phyloP scores from a whole-genome alignment of 78 protist genomes.

The Dictyostelium firmibasis region DNA sequence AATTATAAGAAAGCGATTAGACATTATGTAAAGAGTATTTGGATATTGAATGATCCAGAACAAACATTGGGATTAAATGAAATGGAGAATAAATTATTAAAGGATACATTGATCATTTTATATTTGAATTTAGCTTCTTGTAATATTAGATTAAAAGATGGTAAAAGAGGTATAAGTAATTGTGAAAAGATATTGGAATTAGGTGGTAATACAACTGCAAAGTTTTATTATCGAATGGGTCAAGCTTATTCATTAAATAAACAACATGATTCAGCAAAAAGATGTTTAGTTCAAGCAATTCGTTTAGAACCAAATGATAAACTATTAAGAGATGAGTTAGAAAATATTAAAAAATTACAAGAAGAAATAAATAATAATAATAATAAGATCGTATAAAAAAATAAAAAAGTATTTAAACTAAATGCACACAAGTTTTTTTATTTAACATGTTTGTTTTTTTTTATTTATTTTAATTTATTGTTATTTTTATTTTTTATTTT shows the following conservation, averaged over 20 bases:
- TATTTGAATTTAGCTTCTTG: conserved; percentile 61
- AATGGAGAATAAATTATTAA: not conserved
- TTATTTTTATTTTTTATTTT: not conserved
- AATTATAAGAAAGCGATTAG: conserved; percentile 37
- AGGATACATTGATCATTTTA: conserved; percentile 42
- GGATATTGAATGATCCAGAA: conserved; percentile 45
- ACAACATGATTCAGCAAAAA: conserved; percentile 56
- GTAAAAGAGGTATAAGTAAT: conserved; percentile 46
- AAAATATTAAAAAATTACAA: conserved; percentile 22
- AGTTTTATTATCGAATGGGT: conserved; percentile 63
- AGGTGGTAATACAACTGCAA: conserved; percentile 51
- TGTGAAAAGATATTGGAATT: conserved; percentile 60
- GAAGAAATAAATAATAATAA: not conserved
- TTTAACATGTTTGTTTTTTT: not conserved
- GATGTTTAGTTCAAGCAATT: conserved; percentile 71
- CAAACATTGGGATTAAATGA: conserved; percentile 4
- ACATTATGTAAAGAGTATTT: conserved; percentile 57
- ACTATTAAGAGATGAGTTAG: conserved; percentile 62
- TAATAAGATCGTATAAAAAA: too few species aligned
- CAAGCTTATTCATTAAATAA: conserved; percentile 68
- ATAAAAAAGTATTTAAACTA: too few species aligned
- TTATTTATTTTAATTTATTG: not conserved
- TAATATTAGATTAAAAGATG: conserved; percentile 57
- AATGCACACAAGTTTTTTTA: too few species aligned
- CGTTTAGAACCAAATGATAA: conserved; percentile 53